Percentiles rank a stretch among this genome's conserved stretches.
phyloP scores from a whole-genome alignment of 2,329 filamentous ascomycete genomes.

The Madurella fahalii region DNA sequence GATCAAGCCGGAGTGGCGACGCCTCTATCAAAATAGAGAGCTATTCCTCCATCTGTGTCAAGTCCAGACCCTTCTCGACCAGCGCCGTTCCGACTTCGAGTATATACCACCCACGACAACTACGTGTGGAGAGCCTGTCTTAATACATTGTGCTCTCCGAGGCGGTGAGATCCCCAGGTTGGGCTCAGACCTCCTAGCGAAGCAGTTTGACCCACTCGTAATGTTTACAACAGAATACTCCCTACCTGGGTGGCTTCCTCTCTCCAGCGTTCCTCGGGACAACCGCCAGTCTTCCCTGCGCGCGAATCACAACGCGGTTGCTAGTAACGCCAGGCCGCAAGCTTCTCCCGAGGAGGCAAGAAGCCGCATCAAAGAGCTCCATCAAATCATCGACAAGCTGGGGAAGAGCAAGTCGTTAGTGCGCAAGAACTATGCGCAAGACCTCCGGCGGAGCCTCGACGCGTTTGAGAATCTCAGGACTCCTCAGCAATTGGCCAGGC shows the following conservation, averaged over 20 bases:
- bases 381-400: slow-evolving; percentile 32
- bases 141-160: background rate
- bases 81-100: slow-evolving; percentile 24
- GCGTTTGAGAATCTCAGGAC: slow-evolving; percentile 25
- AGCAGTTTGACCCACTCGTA: background rate
- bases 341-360: background rate
- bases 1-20: slow-evolving; percentile 44
- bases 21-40: slow-evolving; percentile 45
- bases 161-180: slow-evolving; percentile 3
- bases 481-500: slow-evolving; percentile 10
- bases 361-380: slow-evolving; percentile 23
- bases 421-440: slow-evolving; percentile 29
- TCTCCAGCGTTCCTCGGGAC: slow-evolving; percentile 10
- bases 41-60: slow-evolving; percentile 40
- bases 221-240: background rate
- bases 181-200: slow-evolving; percentile 16
- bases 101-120: slow-evolving; percentile 17
- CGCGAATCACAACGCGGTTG: background rate
- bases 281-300: background rate
- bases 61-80: slow-evolving; percentile 40
- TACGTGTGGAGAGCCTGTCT: background rate
- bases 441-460: slow-evolving; percentile 27
- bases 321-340: slow-evolving; percentile 4
- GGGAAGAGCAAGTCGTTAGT: slow-evolving; percentile 23
- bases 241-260: slow-evolving; percentile 3